Base-by-base conservation (phyloP, 108 stramenopile genomes). In the Fistulifera solaris region DNA sequence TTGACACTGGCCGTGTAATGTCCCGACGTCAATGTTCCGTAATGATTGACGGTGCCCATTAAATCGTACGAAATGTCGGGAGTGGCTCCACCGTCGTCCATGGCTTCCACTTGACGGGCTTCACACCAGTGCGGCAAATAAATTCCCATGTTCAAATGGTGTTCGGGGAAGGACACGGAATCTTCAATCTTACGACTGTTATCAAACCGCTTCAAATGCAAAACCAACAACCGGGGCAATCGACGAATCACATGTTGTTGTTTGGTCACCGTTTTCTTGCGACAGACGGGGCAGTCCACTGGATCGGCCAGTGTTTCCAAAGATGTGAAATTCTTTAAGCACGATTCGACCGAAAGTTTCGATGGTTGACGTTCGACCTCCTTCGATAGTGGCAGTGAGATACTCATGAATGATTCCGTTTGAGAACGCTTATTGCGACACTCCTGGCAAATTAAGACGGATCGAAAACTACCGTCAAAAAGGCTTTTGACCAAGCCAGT, bases 151-250 rank as follows among this genome's bases (percentile, higher is more conserved):
- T 90, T 75, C 38, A 90, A 49, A 5, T 68, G 65, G 13, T 54
- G 40, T 6, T 77, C 75, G 18, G 88, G 88, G 58, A 82, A 90
- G 1, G 82, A 72, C 31, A 90, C 82, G 52, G 71, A 73, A 12
- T 85, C 80, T 17, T 71, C 68, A 26, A 90, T 79, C 58, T 90
- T 90, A 44, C 71, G 72, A 51, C 79, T 81, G 16, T 54, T 64
- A 67, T 90, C 77, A 57, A 90, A 90, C 23, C 84, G 68, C 53
- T 90, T 90, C 59, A 90, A 61, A 57, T 90, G 88, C 15, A 90
- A 65, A 52, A 81, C 83, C n/a, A 90, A 71, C 13, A 86, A 61
- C 38, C 68, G 63, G 10, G 88, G 88, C 1, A 90, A 70, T 27
- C 65, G 73, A 13, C 77, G 60, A 71, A 90, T 77, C 0, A 82